Conservation (phyloP, 129 eudicot species). For the Helianthus annuus region HanXRQr2.0-SUNRISE NC_035437.2:159636942-159637441, state of each 20-base stretch:
- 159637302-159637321: slow-evolving; percentile 39
- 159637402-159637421: slow-evolving; percentile 68
- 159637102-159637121: slow-evolving; percentile 41
- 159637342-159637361: not conserved
- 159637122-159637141: slow-evolving; percentile 18
- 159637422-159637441: slow-evolving; percentile 66
- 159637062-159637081: slow-evolving; percentile 47
- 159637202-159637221: no score
- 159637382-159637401: slow-evolving; percentile 65
- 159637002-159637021: not conserved
- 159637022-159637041: not conserved
- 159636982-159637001: not conserved
- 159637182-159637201: slow-evolving; percentile 8
- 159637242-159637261: slow-evolving; percentile 41
- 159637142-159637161: slow-evolving; percentile 22
- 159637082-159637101: slow-evolving; percentile 64
- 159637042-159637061: slow-evolving; percentile 31
- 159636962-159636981: no score
- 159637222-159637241: slow-evolving; percentile 37
- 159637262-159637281: slow-evolving; percentile 50
- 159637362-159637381: slow-evolving; percentile 1
- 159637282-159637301: slow-evolving; percentile 65
- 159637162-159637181: slow-evolving; percentile 9
- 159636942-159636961: no score
- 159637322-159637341: slow-evolving; percentile 2